Evolutionary conservation across 2,329 filamentous ascomycete genomes (phyloP), one percentile per base, ranked within the genome.

Genomic region (Diplodia mutila): DNA sequence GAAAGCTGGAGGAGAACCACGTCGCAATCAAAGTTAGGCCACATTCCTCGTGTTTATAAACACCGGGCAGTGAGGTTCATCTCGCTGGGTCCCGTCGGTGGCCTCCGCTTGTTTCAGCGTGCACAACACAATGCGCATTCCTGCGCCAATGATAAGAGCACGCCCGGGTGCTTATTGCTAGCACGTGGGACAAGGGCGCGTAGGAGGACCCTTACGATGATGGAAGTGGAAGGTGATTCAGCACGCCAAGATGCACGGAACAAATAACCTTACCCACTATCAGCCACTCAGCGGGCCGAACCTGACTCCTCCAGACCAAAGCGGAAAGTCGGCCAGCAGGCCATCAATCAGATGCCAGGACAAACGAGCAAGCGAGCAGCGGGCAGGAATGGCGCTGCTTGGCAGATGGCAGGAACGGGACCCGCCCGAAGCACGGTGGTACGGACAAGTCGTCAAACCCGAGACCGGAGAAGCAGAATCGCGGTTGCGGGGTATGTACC

Each of bases 141-240:
- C 32, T 27, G 34, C 21, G 14, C 53, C 53, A 49, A 51, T 66
- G 52, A 59, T 66, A 52, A 67, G 65, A 61, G 52, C 53, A 61
- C 54, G 23, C 16, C 39, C 39, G 39, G 32, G 25, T 37, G 64
- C 64, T 59, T 27, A 39, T 23, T 67, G 29, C 32, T 32, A 67
- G 16, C 21, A 67, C 32, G 49, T 52, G 46, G 49, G 54, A 61
- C 55, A 52, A 59, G 32, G 42, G 55, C 34, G 34, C 46, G 65
- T 34, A 42, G n/a, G 46, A 29, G 23, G 21, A 54, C 25, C 54
- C 49, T 67, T 34, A n/a, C 46, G 65, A 67, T 12, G 65, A 61
- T 61, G 65, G 65, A 67, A 61, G 46, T 37, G 65, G 65, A 67
- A 67, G 65, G 65, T 67, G 65, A 52, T 61, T 48, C 65, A 67